Conservation (phyloP, 2,329 filamentous ascomycete genomes). For the Ascocoryne sarcoides region DNA sequence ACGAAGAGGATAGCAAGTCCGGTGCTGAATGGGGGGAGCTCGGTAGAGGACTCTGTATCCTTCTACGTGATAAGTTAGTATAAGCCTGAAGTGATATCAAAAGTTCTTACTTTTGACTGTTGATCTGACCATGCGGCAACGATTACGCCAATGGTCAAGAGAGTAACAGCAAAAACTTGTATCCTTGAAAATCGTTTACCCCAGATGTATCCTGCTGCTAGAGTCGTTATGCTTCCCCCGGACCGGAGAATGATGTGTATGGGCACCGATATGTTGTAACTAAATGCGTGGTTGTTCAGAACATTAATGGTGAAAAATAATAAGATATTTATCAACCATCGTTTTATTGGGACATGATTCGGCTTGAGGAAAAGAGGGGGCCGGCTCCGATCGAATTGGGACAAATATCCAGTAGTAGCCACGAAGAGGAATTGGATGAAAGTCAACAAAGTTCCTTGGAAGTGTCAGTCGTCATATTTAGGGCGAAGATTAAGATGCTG, state of each 20-base stretch:
- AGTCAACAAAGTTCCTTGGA: constrained; percentile 68
- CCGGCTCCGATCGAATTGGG: constrained; percentile 59
- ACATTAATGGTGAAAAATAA: constrained; percentile 93
- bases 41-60: constrained; percentile 22
- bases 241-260: constrained; percentile 95
- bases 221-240: constrained; percentile 91
- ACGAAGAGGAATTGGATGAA: constrained; percentile 87
- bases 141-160: constrained; percentile 81
- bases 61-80: constrained; percentile 19
- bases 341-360: constrained; percentile 71
- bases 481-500: neutral
- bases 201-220: constrained; percentile 78
- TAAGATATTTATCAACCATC: constrained; percentile 82
- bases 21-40: constrained; percentile 45
- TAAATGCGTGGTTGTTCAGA: constrained; percentile 95
- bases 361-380: constrained; percentile 65
- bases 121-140: constrained; percentile 86
- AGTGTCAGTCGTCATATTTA: neutral
- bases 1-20: constrained; percentile 78
- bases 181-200: constrained; percentile 76
- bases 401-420: constrained; percentile 66
- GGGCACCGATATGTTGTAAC: constrained; percentile 91
- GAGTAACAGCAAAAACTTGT: constrained; percentile 71
- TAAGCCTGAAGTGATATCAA: neutral
- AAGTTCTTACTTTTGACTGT: constrained; percentile 57